A percentile compares a stretch with the other conserved stretches of the same genome.
Conservation (phyloP, 108 stramenopile genomes). For the Nitzschia putrida region DNA sequence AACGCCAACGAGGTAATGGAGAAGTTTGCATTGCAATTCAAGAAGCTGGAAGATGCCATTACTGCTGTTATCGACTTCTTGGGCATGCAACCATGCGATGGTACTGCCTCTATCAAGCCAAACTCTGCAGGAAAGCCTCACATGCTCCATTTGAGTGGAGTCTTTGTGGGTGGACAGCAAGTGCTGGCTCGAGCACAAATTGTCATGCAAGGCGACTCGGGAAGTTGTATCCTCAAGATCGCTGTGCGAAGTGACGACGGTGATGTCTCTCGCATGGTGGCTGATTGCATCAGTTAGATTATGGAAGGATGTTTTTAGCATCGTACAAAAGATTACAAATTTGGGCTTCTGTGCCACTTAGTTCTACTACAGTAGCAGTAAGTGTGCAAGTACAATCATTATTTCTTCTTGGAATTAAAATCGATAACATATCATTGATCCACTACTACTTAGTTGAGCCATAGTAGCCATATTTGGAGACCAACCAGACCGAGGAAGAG, state of each 20-base stretch:
- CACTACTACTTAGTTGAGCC: too few relatives aligned
- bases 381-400: too few relatives aligned
- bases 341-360: too few relatives aligned
- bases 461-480: too few relatives aligned
- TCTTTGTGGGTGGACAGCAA: conserved; percentile 77
- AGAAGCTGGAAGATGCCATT: conserved; percentile 84
- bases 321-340: too few relatives aligned
- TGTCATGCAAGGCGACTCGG: conserved; percentile 58
- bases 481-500: too few relatives aligned
- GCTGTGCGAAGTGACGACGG: conserved; percentile 81
- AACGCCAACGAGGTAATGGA: conserved; percentile 88
- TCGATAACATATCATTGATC: too few relatives aligned
- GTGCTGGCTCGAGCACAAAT: conserved; percentile 88
- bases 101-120: conserved; percentile 67
- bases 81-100: conserved; percentile 93
- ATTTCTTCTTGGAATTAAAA: too few relatives aligned
- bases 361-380: too few relatives aligned
- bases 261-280: conserved; percentile 75
- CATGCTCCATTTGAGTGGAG: conserved; percentile 89
- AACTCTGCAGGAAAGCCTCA: conserved; percentile 72
- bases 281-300: conserved; percentile 78
- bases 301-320: too few relatives aligned
- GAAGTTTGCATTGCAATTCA: conserved; percentile 91
- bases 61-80: conserved; percentile 79
- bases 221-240: conserved; percentile 81